Evolutionary conservation across 148 eudicot genomes (phyloP).

Genomic region (Chenopodium berlandieri): DNA sequence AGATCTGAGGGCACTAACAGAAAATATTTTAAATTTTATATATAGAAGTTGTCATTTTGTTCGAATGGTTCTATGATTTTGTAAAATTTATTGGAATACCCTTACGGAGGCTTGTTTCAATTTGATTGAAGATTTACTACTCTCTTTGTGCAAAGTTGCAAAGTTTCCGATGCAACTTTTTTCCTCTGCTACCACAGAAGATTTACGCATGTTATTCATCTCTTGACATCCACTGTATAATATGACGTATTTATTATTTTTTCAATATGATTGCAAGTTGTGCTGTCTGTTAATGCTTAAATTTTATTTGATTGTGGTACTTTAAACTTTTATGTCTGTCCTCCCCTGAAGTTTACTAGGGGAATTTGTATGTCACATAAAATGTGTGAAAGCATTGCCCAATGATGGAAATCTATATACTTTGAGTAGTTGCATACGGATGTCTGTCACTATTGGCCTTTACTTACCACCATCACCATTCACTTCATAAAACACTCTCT

Average conservation of each 20-base stretch:
- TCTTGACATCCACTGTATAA: no score
- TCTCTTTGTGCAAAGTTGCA: no score
- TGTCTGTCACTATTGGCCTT: slow-evolving; percentile 21
- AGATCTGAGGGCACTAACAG: slow-evolving; percentile 28
- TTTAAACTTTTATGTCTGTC: not conserved
- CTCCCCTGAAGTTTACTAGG: not conserved
- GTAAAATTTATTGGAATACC: not conserved
- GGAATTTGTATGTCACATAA: no score
- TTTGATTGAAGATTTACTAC: no score
- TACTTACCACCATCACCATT: slow-evolving; percentile 14
- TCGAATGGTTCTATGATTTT: not conserved
- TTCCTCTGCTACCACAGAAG: no score
- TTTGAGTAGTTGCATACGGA: slow-evolving; percentile 37
- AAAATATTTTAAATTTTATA: not conserved
- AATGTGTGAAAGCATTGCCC: slow-evolving; percentile 15
- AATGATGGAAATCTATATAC: slow-evolving; percentile 35
- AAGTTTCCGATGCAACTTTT: no score
- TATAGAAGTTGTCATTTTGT: not conserved
- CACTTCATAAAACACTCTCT: not conserved
- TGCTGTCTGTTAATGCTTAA: no score
- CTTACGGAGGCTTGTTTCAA: no score
- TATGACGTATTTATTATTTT: no score
- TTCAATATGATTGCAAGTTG: no score
- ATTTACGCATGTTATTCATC: no score
- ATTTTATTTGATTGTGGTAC: not conserved